Evolutionary conservation across 441 rosid genomes (phyloP), one percentile per base, ranked within the genome.

Genomic region (Pelargonium myrrhifolium): DNA sequence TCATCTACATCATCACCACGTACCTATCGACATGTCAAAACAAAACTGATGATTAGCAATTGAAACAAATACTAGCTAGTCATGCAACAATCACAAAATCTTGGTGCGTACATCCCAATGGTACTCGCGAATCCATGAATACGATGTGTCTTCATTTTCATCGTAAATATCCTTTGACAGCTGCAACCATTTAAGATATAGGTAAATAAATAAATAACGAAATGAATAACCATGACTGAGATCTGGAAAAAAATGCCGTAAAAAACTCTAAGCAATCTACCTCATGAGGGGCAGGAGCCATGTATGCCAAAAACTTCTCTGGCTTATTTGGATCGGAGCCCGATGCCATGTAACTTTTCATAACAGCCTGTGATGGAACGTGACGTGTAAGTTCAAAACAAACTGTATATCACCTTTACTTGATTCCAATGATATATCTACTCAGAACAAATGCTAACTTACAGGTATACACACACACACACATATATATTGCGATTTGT

Each of bases 51-150:
- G 12, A 35, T 68, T 67, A 68, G 58, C 20, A 64, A 63, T 22
- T 37, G 68, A 59, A 59, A 6, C 64, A 43, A 65, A n/a, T 68
- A 17, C 39, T 65, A 73, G 21, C 58, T 39, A 65, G 62, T 7
- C 47, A 40, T 37, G 55, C 37, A 66, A 67, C 3, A 62, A 26
- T 69, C 31, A 65, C 69, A 64, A 73, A 58, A 24, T 62, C 39
- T 8, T 35, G n/a, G 68, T 65, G 85, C 99, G 42, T 88, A 94
- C 99, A 83, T 89, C 89, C 99, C 99, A 94, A 53, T 84, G 68
- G 83, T 94, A 94, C 77, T 89, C 97, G 2, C 99, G 89, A 76
- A 91, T 72, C 99, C 99, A 94, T 51, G 90, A 78, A 78, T 88
- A 94, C 8, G 84, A 81, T 71, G 83, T 80, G 58, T 93, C 99